Evolutionary conservation across 371 early-diverging fungal species (phyloP).

Genomic region (Rhizopus microsporus): DNA sequence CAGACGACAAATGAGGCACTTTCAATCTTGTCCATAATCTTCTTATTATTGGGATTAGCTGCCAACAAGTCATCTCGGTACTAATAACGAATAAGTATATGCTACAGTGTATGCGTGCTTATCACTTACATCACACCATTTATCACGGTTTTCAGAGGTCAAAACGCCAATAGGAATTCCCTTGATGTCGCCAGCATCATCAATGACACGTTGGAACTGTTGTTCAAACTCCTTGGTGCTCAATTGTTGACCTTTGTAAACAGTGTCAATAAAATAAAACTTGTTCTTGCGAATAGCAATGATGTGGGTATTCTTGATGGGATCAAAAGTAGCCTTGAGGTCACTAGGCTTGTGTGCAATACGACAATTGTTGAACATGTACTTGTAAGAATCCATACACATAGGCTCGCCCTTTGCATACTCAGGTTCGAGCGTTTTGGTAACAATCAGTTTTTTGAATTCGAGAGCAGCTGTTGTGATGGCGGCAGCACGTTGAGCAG

Average conservation of each 20-base stretch:
- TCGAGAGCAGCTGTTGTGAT: slow-evolving; percentile 85
- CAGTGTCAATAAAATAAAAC: slow-evolving; percentile 79
- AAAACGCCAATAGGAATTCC: slow-evolving; percentile 83
- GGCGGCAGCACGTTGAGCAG: slow-evolving; percentile 85
- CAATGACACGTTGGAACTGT: slow-evolving; percentile 76
- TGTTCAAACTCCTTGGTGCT: slow-evolving; percentile 83
- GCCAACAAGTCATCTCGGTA: slow-evolving; percentile 65
- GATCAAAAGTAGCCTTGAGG: slow-evolving; percentile 73
- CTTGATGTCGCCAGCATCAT: slow-evolving; percentile 70
- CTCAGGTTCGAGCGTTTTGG: slow-evolving; percentile 85
- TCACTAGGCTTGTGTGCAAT: slow-evolving; percentile 88
- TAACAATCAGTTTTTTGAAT: slow-evolving; percentile 81
- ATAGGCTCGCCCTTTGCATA: slow-evolving; percentile 76
- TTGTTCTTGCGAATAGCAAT: slow-evolving; percentile 89
- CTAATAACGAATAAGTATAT: slow-evolving; percentile 8
- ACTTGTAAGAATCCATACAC: slow-evolving; percentile 91
- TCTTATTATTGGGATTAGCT: slow-evolving; percentile 68
- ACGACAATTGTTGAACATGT: slow-evolving; percentile 96
- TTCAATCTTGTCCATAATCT: slow-evolving; percentile 80
- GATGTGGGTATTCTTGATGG: slow-evolving; percentile 77
- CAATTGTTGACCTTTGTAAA: slow-evolving; percentile 76
- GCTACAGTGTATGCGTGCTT: too few species aligned
- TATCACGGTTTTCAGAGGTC: slow-evolving; percentile 91
- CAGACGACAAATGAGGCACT: slow-evolving; percentile 83
- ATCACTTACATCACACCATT: slow-evolving; percentile 82